Base-by-base conservation (phyloP, 345 rosid genomes). In the Citrus inodora region DNA sequence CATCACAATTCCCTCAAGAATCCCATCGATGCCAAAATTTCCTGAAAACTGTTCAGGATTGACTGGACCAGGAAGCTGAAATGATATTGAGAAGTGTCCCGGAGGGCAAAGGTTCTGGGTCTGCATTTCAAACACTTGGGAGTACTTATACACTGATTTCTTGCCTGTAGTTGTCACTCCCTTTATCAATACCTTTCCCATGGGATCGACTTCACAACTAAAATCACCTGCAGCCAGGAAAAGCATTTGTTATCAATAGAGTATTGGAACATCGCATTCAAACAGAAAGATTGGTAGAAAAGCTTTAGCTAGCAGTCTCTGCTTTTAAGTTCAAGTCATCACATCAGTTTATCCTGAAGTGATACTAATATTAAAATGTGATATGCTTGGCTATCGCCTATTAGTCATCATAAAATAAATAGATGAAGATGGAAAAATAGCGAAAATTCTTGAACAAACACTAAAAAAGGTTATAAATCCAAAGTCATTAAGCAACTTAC, bases 91-190 rank as follows among this genome's bases (percentile, higher is more conserved):
- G 64, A 92, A 92, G 60, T 78, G 84, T 65, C 94, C 91, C 0
- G 93, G 85, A 0, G 89, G 91, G 66, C 89, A 82, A 16, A 92
- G 91, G 81, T 91, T 89, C 67, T 64, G 90, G 0, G 91, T 73
- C 51, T 81, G 87, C 92, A 91, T 89, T 76, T 81, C 78, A 61
- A 91, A 92, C 78, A 81, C 71, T 28, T 81, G 88, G 28, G 90
- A 82, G 80, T 71, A 71, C 35, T 81, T 84, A 56, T 80, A 71
- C 33, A 92, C 93, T 66, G 37, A 82, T 69, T 76, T 87, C 87
- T 87, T 87, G 0, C 97, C 94, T 3, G 97, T 92, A 53, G 91
- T 91, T 63, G 89, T 86, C 48, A 92, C 88, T 69, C 97, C 94
- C 73, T 82, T 81, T 75, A 91, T 80, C 25, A 80, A 28, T 66